Evolutionary conservation across 2,329 filamentous ascomycete species (phyloP).

Genomic region (Zymoseptoria passerinii): DNA sequence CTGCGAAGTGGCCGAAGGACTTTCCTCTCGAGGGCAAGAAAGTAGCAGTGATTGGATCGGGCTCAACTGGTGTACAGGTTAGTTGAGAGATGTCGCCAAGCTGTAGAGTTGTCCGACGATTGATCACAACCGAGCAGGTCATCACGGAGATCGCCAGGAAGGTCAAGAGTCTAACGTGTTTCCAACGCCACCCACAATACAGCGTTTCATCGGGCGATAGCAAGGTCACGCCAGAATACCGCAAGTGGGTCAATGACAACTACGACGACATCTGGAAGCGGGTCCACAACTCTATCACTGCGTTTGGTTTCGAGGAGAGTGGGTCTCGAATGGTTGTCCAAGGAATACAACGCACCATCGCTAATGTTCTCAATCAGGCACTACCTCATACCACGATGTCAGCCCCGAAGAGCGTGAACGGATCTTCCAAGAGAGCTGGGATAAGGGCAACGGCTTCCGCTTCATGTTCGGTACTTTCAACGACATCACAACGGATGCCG

Average conservation of each 20-base stretch:
- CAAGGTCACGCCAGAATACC: conserved; percentile 22
- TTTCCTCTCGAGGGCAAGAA: conserved; percentile 27
- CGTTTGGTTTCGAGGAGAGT: conserved; percentile 29
- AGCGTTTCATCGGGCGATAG: conserved; percentile 29
- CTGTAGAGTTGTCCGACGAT: conserved; percentile 8
- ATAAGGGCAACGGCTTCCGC: conserved; percentile 44
- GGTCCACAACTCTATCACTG: conserved; percentile 25
- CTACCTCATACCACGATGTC: conserved; percentile 17
- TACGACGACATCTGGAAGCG: conserved; percentile 29
- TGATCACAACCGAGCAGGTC: conserved; percentile 23
- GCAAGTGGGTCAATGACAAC: conserved; percentile 26
- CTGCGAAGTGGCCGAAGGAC: conserved; percentile 31
- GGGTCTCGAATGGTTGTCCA: background rate
- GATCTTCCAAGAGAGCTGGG: conserved; percentile 43
- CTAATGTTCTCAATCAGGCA: background rate
- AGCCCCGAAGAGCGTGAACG: conserved; percentile 35
- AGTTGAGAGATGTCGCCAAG: conserved; percentile 21
- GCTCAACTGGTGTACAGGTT: conserved; percentile 36
- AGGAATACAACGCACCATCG: background rate
- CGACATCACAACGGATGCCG: conserved; percentile 40
- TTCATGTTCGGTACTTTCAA: conserved; percentile 49
- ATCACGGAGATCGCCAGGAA: conserved; percentile 23
- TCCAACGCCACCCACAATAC: conserved; percentile 34
- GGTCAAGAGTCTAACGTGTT: conserved; percentile 25
- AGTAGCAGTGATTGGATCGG: conserved; percentile 36